Evolutionary conservation across 1,284 basidiomycete genomes (phyloP), one percentile per base, ranked within the genome.

Genomic region (Omphalotus olearius): DNA sequence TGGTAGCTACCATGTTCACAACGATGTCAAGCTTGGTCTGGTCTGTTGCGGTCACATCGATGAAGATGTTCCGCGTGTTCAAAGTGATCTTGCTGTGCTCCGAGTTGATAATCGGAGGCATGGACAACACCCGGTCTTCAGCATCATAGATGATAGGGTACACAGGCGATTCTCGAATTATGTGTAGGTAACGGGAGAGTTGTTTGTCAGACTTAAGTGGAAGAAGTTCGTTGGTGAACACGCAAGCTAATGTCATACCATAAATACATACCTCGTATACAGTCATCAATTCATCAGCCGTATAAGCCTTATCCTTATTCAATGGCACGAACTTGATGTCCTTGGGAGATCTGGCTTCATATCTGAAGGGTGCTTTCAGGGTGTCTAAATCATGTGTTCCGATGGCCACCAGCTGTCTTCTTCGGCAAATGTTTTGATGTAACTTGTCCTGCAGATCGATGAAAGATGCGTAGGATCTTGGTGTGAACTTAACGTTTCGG

Each of bases 21-120:
- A 98, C 97, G 57, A 98, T 94, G 61, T 86, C 86, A 51, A 99
- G 81, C 71, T 98, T 99, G 43, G 96, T 98, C 68, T 93, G 83
- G 67, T 99, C 97, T n/a, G 93, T 96, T 6, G 94, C 96, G 5
- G 97, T 99, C 43, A 93, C 84, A 69, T 99, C 97, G 60, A 99
- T 91, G 70, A 98, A 98, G 65, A 99, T 78, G 69, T 99, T 98
- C 54, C 79, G 83, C 11, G 97, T 99, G 66, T 94, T 86, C 57
- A 98, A 76, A 0, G 93, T 92, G 63, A 99, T 99, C 76, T 98
- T 99, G 66, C 93, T 97, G 71, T 93, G 91, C 57, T 97, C 86
- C 5, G 93, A 96, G 73, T 98, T 98, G 73, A 98, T 97, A 69
- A 99, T 98, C 2, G 97, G 97, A 25, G 97, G 97, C 88, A 99